phyloP scores from a whole-genome alignment of 2,329 filamentous ascomycete species.

The Magnaporthiopsis incrustans region DNA sequence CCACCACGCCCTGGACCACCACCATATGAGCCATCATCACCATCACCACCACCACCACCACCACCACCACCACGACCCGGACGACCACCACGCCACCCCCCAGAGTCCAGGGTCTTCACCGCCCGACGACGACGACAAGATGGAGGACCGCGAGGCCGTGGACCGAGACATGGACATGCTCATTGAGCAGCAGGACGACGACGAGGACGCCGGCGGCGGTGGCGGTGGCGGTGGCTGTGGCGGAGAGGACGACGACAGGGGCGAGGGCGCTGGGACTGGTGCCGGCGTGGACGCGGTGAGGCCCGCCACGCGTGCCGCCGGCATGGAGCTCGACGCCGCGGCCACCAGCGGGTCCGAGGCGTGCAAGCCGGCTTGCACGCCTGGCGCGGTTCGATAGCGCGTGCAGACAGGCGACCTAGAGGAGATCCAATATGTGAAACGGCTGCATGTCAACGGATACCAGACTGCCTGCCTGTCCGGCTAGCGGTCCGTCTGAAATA shows the following conservation, averaged over 20 bases:
- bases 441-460: no score
- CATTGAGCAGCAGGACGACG: slow-evolving; percentile 37
- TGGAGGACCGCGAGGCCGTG: slow-evolving; percentile 31
- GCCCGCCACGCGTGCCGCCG: background rate
- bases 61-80: slow-evolving; percentile 9
- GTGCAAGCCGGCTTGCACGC: background rate
- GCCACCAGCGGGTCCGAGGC: background rate
- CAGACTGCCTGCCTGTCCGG: no score
- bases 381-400: background rate
- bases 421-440: no score
- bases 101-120: slow-evolving; percentile 8
- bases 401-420: no score
- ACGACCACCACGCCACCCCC: slow-evolving; percentile 6
- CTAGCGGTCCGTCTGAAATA: no score
- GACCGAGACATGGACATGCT: slow-evolving; percentile 45
- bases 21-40: slow-evolving; percentile 4
- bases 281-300: background rate
- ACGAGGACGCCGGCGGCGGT: slow-evolving; percentile 25
- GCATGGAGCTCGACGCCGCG: background rate
- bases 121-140: slow-evolving; percentile 18
- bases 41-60: slow-evolving; percentile 8
- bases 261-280: background rate
- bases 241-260: slow-evolving; percentile 1
- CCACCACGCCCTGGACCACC: slow-evolving; percentile 5
- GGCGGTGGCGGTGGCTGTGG: background rate